Conservation (phyloP, 2,329 filamentous ascomycete species). For the Endothia cerciana region DNA sequence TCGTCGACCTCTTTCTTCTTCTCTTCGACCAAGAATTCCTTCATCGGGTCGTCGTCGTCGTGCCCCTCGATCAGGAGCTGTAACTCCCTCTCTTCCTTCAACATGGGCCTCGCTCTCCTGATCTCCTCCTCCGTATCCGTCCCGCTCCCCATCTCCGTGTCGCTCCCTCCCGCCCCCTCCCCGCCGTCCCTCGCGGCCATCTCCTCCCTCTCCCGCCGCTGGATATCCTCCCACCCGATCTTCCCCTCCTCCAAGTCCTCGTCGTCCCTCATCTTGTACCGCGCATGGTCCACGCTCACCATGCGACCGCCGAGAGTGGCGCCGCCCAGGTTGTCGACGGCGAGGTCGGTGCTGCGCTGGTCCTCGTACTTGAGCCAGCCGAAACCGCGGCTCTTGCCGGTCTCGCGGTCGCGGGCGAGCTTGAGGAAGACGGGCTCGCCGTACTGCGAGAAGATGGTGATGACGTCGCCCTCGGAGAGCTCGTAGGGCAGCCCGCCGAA, state of each 20-base stretch:
- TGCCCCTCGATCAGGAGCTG: conserved; percentile 75
- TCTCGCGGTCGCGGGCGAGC: conserved; percentile 91
- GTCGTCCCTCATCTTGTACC: conserved; percentile 88
- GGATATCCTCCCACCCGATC: conserved; percentile 64
- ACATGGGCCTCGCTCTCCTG: conserved; percentile 57
- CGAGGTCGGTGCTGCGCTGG: conserved; percentile 91
- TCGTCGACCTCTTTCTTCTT: conserved; percentile 86
- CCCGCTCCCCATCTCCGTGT: conserved; percentile 48
- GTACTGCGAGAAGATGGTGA: conserved; percentile 96
- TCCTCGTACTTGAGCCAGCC: conserved; percentile 98
- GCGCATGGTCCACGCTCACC: conserved; percentile 86
- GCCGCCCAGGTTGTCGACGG: conserved; percentile 93
- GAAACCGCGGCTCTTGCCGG: conserved; percentile 92
- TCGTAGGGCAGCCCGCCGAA: conserved; percentile 93
- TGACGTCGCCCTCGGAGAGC: conserved; percentile 90
- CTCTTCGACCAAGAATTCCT: conserved; percentile 83
- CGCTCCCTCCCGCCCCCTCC: conserved; percentile 35
- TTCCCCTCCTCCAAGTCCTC: conserved; percentile 65
- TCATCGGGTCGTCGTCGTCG: conserved; percentile 98
- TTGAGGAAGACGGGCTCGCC: conserved; percentile 95
- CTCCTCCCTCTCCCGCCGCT: conserved; percentile 52
- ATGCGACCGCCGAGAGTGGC: conserved; percentile 80
- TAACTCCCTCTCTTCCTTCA: conserved; percentile 83
- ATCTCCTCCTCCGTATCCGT: conserved; percentile 46
- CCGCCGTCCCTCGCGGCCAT: conserved; percentile 43